Percentiles rank a stretch among this genome's conserved stretches.
Evolutionary conservation across 345 rosid species (phyloP).

Genomic region (Camelina sativa): DNA sequence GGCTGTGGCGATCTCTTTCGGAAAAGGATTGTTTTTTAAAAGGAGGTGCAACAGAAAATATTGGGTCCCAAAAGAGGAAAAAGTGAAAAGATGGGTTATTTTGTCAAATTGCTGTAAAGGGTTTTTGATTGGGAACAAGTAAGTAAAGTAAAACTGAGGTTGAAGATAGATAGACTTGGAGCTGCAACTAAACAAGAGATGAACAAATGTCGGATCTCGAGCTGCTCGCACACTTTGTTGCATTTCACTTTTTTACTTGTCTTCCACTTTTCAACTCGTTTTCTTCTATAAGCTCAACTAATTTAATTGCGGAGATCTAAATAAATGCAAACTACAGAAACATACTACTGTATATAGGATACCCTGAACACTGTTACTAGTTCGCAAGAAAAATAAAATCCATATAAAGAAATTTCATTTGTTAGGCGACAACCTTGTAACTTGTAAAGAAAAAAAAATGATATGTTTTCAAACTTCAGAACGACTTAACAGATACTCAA

Average conservation of each 20-base stretch:
- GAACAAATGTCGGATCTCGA: conserved; percentile 41
- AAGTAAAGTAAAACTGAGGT: background rate
- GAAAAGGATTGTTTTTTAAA: background rate
- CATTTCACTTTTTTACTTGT: conserved; percentile 33
- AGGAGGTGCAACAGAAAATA: conserved; percentile 18
- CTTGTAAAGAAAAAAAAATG: background rate
- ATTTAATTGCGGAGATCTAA: background rate
- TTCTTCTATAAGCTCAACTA: conserved; percentile 4
- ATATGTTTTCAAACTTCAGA: background rate
- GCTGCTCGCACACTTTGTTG: conserved; percentile 41
- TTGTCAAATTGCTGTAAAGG: conserved; percentile 28
- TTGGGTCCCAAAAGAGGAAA: conserved; percentile 32
- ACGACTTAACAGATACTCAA: too few relatives aligned
- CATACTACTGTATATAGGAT: too few relatives aligned
- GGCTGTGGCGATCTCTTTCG: conserved; percentile 9
- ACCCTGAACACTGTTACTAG: background rate
- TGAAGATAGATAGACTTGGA: background rate
- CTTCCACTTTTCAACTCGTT: conserved; percentile 23
- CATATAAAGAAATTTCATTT: background rate
- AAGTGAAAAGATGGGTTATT: conserved; percentile 31
- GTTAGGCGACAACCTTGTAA: conserved; percentile 5
- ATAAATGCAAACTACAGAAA: background rate
- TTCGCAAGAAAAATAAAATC: background rate
- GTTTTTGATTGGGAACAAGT: conserved; percentile 18
- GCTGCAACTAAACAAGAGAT: conserved; percentile 30